Percentiles rank a stretch among this genome's conserved stretches.
These are phyloP conservation scores for Mycena vitilis DNA, from an alignment of 768 basidiomycete species.

Conservation along the genomic window DNA sequence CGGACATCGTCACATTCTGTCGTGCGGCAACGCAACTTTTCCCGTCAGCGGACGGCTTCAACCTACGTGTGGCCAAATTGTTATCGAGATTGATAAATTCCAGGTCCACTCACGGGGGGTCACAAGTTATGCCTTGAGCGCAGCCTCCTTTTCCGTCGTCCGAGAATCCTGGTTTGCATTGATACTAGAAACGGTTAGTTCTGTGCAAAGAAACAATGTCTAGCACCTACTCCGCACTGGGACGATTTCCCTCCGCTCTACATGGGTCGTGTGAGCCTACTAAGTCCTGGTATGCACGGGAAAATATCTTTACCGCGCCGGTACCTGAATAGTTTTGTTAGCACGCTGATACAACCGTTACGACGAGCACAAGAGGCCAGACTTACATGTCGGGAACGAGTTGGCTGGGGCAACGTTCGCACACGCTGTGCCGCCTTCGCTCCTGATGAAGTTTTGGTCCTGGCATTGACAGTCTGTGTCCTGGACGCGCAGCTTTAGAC, in stretches of 20 bases:
- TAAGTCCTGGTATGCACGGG: too few species aligned
- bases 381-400: not conserved
- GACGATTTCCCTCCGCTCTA: not conserved
- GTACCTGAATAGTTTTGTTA: too few species aligned
- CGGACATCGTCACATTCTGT: not conserved
- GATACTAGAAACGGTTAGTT: not conserved
- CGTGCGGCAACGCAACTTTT: not conserved
- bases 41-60: not conserved
- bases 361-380: not conserved
- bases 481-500: too few species aligned
- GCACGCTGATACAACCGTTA: too few species aligned
- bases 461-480: conserved; percentile 5
- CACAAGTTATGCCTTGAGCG: not conserved
- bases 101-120: not conserved
- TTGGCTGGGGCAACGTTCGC: not conserved
- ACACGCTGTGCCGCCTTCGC: conserved; percentile 2
- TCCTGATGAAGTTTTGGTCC: not conserved
- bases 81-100: too few species aligned
- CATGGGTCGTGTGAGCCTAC: too few species aligned
- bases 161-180: not conserved
- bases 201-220: not conserved
- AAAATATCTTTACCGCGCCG: too few species aligned
- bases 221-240: not conserved
- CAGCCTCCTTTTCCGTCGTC: not conserved
- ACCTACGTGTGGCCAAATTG: too few species aligned